Evolutionary conservation across 73 alveolate species (phyloP).

Genomic region (Tetrahymena malaccensis): DNA sequence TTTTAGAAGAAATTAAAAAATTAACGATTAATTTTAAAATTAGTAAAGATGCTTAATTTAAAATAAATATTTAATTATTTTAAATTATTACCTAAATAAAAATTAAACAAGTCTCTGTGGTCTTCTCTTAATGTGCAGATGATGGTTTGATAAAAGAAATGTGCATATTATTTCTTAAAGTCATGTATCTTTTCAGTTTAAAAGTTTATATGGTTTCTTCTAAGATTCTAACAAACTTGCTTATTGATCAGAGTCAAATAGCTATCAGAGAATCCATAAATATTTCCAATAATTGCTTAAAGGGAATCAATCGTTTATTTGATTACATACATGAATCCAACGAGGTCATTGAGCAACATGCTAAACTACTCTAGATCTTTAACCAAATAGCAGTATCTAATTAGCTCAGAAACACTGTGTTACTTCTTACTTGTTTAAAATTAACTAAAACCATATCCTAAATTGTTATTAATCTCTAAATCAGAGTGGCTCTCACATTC

Average conservation of each 20-base stretch:
- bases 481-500: background rate
- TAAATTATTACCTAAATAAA: background rate
- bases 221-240: background rate
- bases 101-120: background rate
- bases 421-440: background rate
- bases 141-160: background rate
- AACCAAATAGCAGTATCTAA: background rate
- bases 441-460: background rate
- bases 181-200: background rate
- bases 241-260: background rate
- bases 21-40: too few relatives aligned
- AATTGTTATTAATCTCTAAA: background rate
- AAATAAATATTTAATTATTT: background rate
- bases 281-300: background rate
- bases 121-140: background rate
- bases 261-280: background rate
- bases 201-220: background rate
- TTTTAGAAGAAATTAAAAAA: too few relatives aligned
- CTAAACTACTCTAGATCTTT: background rate
- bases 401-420: background rate
- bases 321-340: background rate
- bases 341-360: background rate
- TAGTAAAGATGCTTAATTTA: too few relatives aligned
- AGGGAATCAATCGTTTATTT: background rate
- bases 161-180: background rate